Base-by-base conservation (phyloP, 1,139 yeast genomes). In the Nakaseomyces delphensis region DNA sequence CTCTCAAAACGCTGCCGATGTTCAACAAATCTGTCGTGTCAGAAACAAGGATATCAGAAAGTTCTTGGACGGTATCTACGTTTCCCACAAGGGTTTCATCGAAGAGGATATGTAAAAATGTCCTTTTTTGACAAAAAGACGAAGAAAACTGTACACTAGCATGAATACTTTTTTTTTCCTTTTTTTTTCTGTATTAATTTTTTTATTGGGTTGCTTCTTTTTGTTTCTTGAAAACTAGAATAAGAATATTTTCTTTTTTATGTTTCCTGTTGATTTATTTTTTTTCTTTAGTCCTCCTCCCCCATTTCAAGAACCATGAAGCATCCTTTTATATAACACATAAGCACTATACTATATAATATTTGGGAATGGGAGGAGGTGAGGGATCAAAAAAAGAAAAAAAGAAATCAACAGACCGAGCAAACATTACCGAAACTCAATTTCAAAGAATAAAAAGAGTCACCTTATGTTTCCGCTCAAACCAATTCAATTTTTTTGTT, bases 31-130 rank as follows among this genome's bases (percentile, higher is more conserved):
- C 73, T 89, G 97, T 78, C 83, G 94, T 72, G 98, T 89, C 68
- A 85, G 96, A 81, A 91, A 91, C 94, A 93, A 93, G 89, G 99
- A 93, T 91, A 91, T 93, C 89, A 87, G 98, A 77, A 91, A 91
- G 83, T 91, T 83, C 77, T 83, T 91, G 80, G 98, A 91, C 74
- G 98, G 98, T 87, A 89, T 91, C 77, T 91, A 91, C 73, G 98
- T 91, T 65, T 89, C 97, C 58, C 94, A 85, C 76, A 84, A 85
- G 74, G 96, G 96, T 67, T 76, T 77, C 68, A 77, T 91, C 68
- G 84, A 59, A 47, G 66, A 66, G 57, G 68, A 63, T 39, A 59
- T 58, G 29, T 65, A 63, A 57, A 30, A 25, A 11, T 6, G 9
- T 6, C 9, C 9, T 21, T n/a, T 11, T 25, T 10, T 1, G n/a